Evolutionary conservation across 1,139 yeast genomes (phyloP), one percentile per base, ranked within the genome.

Genomic region (Geotrichum reessii): DNA sequence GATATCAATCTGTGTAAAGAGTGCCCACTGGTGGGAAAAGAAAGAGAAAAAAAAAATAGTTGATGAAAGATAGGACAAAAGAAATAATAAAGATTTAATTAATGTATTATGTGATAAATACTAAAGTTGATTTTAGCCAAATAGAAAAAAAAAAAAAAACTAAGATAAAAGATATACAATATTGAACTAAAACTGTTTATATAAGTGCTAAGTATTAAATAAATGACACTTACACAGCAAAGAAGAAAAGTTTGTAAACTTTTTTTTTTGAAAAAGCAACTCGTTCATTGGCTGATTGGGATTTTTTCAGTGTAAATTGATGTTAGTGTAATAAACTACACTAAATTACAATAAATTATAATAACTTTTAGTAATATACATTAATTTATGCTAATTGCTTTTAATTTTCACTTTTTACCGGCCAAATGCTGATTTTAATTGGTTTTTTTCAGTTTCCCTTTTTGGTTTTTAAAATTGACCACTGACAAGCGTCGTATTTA

Each of bases 401-500:
- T 37, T 12, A n/a, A 5, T 4, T 25, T 4, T 25, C 7, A 5
- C 7, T 25, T 25, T 37, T 37, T 37, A 5, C 19, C 19, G 2
- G 17, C 17, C 19, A 37, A 37, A 37, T 37, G 42, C 42, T 14
- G 42, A 14, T 37, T 37, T 37, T 37, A 17, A 37, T 37, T 37
- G 42, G 42, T 37, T 37, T 37, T 37, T 14, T 7, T 5, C 7
- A 14, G n/a, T 37, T 37, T 37, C 42, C 42, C 7, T n/a, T 37
- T 37, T 37, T 14, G 42, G 42, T n/a, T n/a, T 37, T 19, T 14
- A 50, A 37, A 37, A 25, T 50, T 37, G 47, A 50, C 53, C 53
- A 50, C 47, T 50, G 47, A 50, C 31, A 40, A 50, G 47, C 53
- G 33, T 22, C 40, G 31, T 22, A 50, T 50, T 50, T 50, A 4